A percentile compares a stretch with the other conserved stretches of the same genome.
These are phyloP conservation scores for Dictyostelium firmibasis DNA, from an alignment of 78 protist species.

Conservation along the genomic window DNA sequence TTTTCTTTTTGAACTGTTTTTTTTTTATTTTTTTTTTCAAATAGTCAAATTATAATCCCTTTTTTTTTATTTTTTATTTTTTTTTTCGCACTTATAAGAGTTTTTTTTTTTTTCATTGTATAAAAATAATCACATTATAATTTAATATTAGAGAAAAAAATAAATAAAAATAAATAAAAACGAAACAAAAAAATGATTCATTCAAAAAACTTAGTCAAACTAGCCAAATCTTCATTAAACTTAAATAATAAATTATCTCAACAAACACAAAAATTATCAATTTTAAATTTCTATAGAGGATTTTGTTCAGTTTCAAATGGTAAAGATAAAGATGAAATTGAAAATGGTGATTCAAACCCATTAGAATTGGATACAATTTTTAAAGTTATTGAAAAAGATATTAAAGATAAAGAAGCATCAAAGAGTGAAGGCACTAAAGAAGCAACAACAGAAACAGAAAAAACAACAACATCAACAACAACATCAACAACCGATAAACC, in stretches of 20 bases:
- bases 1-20: too few relatives aligned
- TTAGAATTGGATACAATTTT: background rate
- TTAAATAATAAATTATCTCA: background rate
- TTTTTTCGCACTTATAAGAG: too few relatives aligned
- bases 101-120: too few relatives aligned
- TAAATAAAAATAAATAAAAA: too few relatives aligned
- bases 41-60: too few relatives aligned
- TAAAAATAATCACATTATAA: too few relatives aligned
- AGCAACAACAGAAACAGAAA: background rate
- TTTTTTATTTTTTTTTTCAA: too few relatives aligned
- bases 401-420: background rate
- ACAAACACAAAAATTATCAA: background rate
- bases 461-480: background rate
- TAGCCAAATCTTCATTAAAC: background rate
- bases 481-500: background rate
- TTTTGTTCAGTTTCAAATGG: background rate
- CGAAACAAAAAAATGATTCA: background rate
- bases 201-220: background rate
- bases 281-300: background rate
- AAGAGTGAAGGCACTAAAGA: too few relatives aligned
- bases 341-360: background rate
- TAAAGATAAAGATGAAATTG: background rate
- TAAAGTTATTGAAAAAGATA: background rate
- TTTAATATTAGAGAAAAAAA: background rate
- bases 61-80: too few relatives aligned